Conservation (phyloP, 139 green algal genomes). For the Auxenochlorella pyrenoidosa region DNA sequence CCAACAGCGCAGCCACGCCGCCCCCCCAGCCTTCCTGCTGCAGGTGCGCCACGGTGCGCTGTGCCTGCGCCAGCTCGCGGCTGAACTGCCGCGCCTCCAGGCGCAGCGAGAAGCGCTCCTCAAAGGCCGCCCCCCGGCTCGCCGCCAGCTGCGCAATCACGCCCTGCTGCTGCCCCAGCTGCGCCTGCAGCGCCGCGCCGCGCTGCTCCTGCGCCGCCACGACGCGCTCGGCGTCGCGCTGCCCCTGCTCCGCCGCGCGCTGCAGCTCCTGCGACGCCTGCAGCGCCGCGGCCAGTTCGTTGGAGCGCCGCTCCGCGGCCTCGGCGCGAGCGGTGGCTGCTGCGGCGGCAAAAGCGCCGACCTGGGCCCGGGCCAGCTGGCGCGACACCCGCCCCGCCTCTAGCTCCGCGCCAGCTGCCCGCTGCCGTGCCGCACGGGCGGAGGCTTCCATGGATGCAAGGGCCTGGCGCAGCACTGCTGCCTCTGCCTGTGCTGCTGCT, state of each 20-base stretch:
- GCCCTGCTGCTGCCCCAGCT: not conserved
- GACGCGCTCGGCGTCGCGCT: not conserved
- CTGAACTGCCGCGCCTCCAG: not conserved
- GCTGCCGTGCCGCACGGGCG: not conserved
- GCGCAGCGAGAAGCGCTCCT: conserved; percentile 21
- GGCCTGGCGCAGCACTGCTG: not conserved
- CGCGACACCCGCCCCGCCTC: not conserved
- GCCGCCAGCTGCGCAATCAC: conserved; percentile 17
- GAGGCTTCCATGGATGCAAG: not conserved
- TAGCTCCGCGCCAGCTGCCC: not conserved
- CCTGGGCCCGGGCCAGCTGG: not conserved
- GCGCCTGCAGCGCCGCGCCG: not conserved
- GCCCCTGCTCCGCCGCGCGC: not conserved
- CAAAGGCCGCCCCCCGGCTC: conserved; percentile 7
- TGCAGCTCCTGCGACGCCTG: not conserved
- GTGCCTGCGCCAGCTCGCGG: not conserved
- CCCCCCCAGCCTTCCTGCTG: not conserved
- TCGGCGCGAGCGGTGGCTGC: not conserved
- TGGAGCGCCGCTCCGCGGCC: not conserved
- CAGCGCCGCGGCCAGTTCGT: not conserved
- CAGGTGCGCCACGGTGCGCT: not conserved
- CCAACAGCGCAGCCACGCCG: not conserved
- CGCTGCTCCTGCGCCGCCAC: not conserved
- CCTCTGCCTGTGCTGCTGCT: not conserved
- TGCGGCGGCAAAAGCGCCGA: not conserved